These are phyloP conservation scores for Obelidium mucronatum DNA, from an alignment of 192 early-diverging fungal genomes.

Conservation along the genomic window DNA sequence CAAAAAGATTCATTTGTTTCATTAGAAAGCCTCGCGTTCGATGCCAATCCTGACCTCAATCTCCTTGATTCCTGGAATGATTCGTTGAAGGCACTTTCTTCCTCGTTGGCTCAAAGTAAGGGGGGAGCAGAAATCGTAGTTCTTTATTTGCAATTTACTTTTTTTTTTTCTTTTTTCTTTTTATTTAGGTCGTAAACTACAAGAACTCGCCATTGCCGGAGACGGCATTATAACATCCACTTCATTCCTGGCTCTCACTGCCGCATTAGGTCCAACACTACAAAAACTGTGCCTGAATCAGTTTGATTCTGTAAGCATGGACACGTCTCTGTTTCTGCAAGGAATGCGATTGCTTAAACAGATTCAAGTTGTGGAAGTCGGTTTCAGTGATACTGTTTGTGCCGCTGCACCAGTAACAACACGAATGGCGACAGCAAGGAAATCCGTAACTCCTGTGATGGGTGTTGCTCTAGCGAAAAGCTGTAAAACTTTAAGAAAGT, in stretches of 20 bases:
- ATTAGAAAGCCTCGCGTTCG: not conserved
- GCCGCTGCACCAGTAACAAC: too few relatives aligned
- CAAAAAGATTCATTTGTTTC: not conserved
- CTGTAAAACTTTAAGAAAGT: not conserved
- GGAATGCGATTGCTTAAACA: not conserved
- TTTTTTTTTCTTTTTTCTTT: too few relatives aligned
- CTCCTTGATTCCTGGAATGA: not conserved
- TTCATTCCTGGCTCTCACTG: not conserved
- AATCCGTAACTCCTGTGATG: not conserved
- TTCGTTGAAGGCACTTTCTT: not conserved
- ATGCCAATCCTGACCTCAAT: not conserved
- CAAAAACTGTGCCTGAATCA: not conserved
- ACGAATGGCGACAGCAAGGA: not conserved
- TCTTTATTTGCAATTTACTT: too few relatives aligned
- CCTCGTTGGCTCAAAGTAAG: too few relatives aligned
- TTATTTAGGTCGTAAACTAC: too few relatives aligned
- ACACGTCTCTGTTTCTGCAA: not conserved
- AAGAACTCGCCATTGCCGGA: slow-evolving; percentile 1
- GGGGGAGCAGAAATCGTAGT: too few relatives aligned
- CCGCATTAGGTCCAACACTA: not conserved
- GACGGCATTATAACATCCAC: not conserved
- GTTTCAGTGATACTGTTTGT: too few relatives aligned
- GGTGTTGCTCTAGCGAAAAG: slow-evolving; percentile 3
- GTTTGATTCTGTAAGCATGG: not conserved
- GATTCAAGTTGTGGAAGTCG: not conserved